These are phyloP conservation scores for Aspergillus nanangensis DNA, from an alignment of 495 filamentous ascomycete species.

Conservation along the genomic window DNA sequence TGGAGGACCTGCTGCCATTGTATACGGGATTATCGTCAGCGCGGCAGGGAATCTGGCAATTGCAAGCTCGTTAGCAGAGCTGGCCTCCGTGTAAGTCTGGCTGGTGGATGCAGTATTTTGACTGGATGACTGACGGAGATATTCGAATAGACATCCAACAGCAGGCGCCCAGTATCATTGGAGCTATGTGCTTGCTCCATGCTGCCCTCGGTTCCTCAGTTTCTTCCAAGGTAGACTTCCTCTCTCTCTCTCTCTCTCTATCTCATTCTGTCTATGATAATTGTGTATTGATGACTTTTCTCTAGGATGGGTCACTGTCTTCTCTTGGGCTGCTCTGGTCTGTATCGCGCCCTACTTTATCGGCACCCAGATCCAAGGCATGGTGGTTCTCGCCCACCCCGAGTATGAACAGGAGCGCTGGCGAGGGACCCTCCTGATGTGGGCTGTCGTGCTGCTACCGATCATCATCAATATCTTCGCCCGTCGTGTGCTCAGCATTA, in stretches of 20 bases:
- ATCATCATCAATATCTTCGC: constrained; percentile 41
- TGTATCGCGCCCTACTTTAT: constrained; percentile 45
- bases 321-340: constrained; percentile 40
- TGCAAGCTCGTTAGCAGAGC: constrained; percentile 26
- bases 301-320: constrained; percentile 32
- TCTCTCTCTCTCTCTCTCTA: constrained; percentile 20
- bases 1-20: constrained; percentile 24
- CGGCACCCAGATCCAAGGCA: constrained; percentile 41
- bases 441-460: constrained; percentile 34
- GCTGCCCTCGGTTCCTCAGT: constrained; percentile 32
- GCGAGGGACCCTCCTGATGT: constrained; percentile 47
- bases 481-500: constrained; percentile 35
- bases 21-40: constrained; percentile 27
- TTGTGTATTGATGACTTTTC: neutral
- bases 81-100: constrained; percentile 30
- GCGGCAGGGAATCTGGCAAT: constrained; percentile 22
- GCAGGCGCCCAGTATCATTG: constrained; percentile 45
- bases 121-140: neutral
- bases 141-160: constrained; percentile 21
- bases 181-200: constrained; percentile 39
- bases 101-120: neutral
- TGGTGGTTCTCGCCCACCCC: constrained; percentile 40
- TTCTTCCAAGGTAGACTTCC: constrained; percentile 39
- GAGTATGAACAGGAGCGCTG: constrained; percentile 37
- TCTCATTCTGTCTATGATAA: constrained; percentile 1